These are phyloP conservation scores for Coniochaeta prunicola DNA, from an alignment of 2,329 filamentous ascomycete species.

Conservation along the genomic window DNA sequence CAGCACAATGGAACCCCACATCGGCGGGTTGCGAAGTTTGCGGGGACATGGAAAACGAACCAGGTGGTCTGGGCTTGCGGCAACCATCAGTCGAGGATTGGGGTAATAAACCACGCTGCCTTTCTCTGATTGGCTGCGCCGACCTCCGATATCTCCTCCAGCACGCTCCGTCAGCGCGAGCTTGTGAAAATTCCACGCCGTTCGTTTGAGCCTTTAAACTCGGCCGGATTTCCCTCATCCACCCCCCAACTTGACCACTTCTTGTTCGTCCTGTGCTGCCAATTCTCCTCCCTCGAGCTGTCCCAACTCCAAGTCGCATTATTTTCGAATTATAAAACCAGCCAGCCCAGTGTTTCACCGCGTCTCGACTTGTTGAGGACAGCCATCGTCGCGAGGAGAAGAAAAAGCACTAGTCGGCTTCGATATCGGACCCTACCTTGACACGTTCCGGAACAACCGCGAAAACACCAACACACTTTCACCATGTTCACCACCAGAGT, in stretches of 20 bases:
- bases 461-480: not conserved
- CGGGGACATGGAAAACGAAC: not conserved
- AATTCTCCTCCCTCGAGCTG: constrained; percentile 20
- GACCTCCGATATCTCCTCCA: not conserved
- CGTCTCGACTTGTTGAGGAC: constrained; percentile 8
- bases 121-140: not conserved
- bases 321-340: not conserved
- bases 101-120: not conserved
- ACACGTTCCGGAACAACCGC: not conserved
- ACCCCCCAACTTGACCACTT: not conserved
- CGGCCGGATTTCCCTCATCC: not conserved
- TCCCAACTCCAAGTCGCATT: constrained; percentile 6
- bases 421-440: not conserved
- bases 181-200: constrained; percentile 1
- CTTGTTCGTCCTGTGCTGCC: not conserved
- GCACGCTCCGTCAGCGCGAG: not conserved
- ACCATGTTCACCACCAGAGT: constrained; percentile 49
- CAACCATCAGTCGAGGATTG: not conserved
- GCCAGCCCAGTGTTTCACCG: constrained; percentile 1
- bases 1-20: not conserved
- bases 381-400: constrained; percentile 19
- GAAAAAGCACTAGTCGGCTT: not conserved
- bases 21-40: not conserved
- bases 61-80: not conserved
- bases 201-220: not conserved